phyloP scores from a whole-genome alignment of 2,329 filamentous ascomycete species.

The Aspergillus neotritici region DNA sequence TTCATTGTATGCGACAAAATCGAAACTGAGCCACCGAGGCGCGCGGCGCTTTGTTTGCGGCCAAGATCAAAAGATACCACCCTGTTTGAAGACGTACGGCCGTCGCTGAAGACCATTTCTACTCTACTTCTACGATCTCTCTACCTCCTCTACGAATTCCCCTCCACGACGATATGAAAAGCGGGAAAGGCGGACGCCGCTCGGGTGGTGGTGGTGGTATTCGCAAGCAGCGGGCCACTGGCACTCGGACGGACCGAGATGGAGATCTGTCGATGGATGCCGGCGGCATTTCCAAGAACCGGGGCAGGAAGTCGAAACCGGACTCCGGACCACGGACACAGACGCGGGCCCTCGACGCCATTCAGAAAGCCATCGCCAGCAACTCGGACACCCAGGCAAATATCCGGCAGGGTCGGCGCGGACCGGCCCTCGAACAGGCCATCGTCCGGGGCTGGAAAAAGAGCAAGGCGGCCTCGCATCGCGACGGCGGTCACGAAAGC shows the following conservation, averaged over 20 bases:
- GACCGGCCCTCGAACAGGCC: slow-evolving; percentile 30
- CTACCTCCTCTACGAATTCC: not conserved
- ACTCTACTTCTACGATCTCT: not conserved
- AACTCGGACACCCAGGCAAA: slow-evolving; percentile 32
- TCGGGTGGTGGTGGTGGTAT: slow-evolving; percentile 44
- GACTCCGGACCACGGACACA: slow-evolving; percentile 21
- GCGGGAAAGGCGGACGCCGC: slow-evolving; percentile 27
- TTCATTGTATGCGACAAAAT: slow-evolving; percentile 19
- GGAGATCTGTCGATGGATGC: slow-evolving; percentile 58
- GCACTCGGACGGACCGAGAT: slow-evolving; percentile 51
- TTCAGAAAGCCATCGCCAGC: slow-evolving; percentile 33
- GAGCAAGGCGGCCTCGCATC: slow-evolving; percentile 62
- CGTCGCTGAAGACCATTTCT: not conserved
- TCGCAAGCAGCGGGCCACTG: slow-evolving; percentile 41
- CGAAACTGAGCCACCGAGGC: slow-evolving; percentile 18
- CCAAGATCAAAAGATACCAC: not conserved
- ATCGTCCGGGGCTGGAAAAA: slow-evolving; percentile 57
- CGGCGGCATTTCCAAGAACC: slow-evolving; percentile 31
- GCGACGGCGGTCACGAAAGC: slow-evolving; percentile 61
- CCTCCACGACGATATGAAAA: slow-evolving; percentile 23
- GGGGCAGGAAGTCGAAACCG: slow-evolving; percentile 32
- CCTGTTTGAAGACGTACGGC: no score
- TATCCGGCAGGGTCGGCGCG: slow-evolving; percentile 33
- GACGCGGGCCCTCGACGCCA: slow-evolving; percentile 28
- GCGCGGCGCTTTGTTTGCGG: slow-evolving; percentile 22